Percentiles rank a stretch among this genome's conserved stretches.
Conservation (phyloP, 2,329 filamentous ascomycete species). For the Epichloe sibirici region DNA sequence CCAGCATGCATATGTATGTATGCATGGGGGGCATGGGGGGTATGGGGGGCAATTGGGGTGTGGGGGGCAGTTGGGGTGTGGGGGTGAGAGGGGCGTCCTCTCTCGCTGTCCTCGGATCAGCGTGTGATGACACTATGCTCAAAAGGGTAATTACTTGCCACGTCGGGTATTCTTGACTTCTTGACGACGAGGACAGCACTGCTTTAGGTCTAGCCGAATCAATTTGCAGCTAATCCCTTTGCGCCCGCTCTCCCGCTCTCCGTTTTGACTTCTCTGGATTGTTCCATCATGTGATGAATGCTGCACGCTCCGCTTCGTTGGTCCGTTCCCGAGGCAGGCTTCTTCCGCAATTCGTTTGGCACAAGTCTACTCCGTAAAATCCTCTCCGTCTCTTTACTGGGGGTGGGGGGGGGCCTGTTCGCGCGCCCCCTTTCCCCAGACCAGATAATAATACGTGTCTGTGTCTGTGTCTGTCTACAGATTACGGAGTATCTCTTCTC, state of each 20-base stretch:
- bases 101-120: background rate
- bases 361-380: too few relatives aligned
- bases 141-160: too few relatives aligned
- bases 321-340: background rate
- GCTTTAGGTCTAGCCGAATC: background rate
- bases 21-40: background rate
- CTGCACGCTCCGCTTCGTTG: slow-evolving; percentile 1
- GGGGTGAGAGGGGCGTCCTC: background rate
- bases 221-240: background rate
- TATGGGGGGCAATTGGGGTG: too few relatives aligned
- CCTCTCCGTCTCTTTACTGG: background rate
- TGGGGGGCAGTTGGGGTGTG: background rate
- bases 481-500: background rate
- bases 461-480: background rate
- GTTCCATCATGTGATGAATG: slow-evolving; percentile 5
- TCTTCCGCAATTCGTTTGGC: too few relatives aligned
- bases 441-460: background rate
- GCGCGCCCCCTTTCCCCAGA: background rate
- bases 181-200: too few relatives aligned
- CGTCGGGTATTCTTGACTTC: too few relatives aligned
- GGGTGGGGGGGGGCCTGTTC: too few relatives aligned
- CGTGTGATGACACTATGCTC: background rate
- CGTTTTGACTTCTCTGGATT: background rate
- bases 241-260: background rate
- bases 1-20: background rate